Conservation (phyloP, 345 rosid genomes). For the Excoecaria agallocha region DNA sequence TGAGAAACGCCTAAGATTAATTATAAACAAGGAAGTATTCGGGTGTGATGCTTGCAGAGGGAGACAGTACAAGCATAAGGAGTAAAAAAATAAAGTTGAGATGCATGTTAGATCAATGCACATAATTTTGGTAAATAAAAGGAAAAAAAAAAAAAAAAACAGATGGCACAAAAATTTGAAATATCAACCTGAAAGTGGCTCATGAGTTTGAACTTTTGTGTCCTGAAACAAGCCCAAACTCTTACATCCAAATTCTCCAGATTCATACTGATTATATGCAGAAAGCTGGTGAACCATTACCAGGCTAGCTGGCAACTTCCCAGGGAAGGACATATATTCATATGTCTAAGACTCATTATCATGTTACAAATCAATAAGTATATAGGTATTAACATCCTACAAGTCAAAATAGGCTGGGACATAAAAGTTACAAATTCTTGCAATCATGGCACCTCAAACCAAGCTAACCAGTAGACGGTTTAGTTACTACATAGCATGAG, state of each 20-base stretch:
- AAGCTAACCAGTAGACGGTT: neutral
- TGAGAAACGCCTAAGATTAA: neutral
- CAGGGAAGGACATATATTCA: neutral
- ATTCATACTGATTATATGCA: neutral
- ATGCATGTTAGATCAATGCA: neutral
- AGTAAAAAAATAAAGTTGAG: neutral
- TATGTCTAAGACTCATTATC: neutral
- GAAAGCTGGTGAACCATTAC: neutral
- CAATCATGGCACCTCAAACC: conserved; percentile 17
- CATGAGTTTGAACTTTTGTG: neutral
- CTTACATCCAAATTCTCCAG: neutral
- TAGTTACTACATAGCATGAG: neutral
- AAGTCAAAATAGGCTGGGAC: neutral
- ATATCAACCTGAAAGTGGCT: neutral
- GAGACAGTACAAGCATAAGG: neutral
- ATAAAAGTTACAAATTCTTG: neutral
- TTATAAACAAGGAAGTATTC: neutral
- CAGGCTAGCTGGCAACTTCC: conserved; percentile 1
- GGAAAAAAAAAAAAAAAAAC: neutral
- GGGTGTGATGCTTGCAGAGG: neutral
- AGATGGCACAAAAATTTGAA: neutral
- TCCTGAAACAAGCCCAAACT: neutral
- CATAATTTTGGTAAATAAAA: neutral
- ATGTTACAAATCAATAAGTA: neutral
- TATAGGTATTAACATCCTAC: neutral